phyloP scores from a whole-genome alignment of 2,329 filamentous ascomycete genomes.

The Dothistroma septosporum region DNA sequence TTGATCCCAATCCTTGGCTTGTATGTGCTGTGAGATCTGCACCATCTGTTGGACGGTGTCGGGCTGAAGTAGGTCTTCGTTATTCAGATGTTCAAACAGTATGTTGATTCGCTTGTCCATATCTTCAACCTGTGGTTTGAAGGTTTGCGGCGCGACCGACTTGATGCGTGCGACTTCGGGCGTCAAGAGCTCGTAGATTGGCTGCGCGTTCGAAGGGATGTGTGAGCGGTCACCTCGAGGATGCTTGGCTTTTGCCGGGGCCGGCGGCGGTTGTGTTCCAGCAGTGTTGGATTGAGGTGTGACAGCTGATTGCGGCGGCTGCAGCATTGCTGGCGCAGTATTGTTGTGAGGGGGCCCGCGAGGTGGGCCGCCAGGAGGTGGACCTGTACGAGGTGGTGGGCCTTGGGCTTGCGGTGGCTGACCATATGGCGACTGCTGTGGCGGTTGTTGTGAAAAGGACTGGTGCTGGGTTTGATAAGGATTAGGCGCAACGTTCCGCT shows the following conservation, averaged over 20 bases:
- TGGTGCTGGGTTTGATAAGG: conserved; percentile 38
- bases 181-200: conserved; percentile 74
- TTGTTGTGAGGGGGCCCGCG: conserved; percentile 41
- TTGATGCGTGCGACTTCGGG: conserved; percentile 87
- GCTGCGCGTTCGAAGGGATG: conserved; percentile 71
- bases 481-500: conserved; percentile 45
- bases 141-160: conserved; percentile 76
- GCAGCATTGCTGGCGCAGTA: conserved; percentile 42
- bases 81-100: conserved; percentile 96
- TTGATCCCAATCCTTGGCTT: conserved; percentile 43
- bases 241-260: conserved; percentile 36
- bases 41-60: conserved; percentile 68
- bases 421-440: conserved; percentile 37
- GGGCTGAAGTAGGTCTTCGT: conserved; percentile 80
- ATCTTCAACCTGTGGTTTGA: conserved; percentile 84
- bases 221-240: conserved; percentile 77
- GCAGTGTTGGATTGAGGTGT: conserved; percentile 10
- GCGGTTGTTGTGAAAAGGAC: conserved; percentile 37
- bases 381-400: conserved; percentile 34
- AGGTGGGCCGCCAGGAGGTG: conserved; percentile 35
- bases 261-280: conserved; percentile 9
- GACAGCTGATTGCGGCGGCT: conserved; percentile 15
- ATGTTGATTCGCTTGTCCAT: conserved; percentile 85
- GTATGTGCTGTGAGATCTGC: conserved; percentile 47
- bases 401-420: conserved; percentile 42